Percentiles rank a stretch among this genome's conserved stretches.
These are phyloP conservation scores for Leucaena leucocephala DNA, from an alignment of 306 rosid species.

Conservation along the genomic window DNA sequence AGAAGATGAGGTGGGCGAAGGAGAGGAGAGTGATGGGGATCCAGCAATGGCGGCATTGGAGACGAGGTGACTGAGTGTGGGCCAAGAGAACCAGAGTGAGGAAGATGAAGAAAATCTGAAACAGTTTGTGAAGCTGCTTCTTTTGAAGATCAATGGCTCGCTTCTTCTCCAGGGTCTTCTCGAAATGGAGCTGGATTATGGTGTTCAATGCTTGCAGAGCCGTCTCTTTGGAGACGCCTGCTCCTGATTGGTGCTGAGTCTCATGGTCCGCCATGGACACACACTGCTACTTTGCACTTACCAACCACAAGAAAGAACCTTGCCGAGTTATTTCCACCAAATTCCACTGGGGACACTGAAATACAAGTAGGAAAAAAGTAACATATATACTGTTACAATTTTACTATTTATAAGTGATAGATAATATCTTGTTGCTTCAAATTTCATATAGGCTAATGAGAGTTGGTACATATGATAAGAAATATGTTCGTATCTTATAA, in stretches of 20 bases:
- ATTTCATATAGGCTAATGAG: too few relatives aligned
- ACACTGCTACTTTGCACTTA: neutral
- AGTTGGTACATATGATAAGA: too few relatives aligned
- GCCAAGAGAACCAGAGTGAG: constrained; percentile 56
- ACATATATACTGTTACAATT: neutral
- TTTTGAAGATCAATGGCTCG: constrained; percentile 84
- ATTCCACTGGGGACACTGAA: neutral
- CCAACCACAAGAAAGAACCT: neutral
- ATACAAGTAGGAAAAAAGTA: neutral
- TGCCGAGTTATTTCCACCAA: neutral
- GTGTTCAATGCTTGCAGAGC: constrained; percentile 84
- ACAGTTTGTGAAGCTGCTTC: constrained; percentile 77
- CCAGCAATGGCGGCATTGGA: constrained; percentile 94
- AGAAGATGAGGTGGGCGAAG: constrained; percentile 80
- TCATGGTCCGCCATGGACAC: constrained; percentile 57
- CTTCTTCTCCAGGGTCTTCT: constrained; percentile 80
- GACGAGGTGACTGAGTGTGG: constrained; percentile 53
- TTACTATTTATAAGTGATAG: neutral
- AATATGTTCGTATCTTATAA: too few relatives aligned
- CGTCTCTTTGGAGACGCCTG: constrained; percentile 57
- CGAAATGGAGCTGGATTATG: constrained; percentile 87
- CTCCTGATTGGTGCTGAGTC: constrained; percentile 33
- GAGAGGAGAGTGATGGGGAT: constrained; percentile 87
- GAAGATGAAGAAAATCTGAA: constrained; percentile 83
- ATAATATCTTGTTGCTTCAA: too few relatives aligned